Evolutionary conservation across 1,284 basidiomycete genomes (phyloP).

Genomic region (Trichosporon asahii): DNA sequence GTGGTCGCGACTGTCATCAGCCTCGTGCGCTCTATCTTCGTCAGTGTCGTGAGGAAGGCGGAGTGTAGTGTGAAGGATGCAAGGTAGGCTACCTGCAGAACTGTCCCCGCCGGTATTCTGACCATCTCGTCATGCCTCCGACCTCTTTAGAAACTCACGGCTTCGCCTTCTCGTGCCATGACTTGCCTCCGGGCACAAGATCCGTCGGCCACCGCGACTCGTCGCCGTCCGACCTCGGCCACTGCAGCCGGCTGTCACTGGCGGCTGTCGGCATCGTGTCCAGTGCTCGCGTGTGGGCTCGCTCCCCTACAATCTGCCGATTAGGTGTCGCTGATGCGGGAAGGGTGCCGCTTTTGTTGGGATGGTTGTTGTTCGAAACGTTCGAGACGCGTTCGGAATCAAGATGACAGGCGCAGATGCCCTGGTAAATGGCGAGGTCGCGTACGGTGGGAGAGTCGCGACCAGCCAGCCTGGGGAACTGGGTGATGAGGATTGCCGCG

Average conservation of each 20-base stretch:
- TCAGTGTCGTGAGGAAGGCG: not conserved
- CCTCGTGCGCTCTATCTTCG: not conserved
- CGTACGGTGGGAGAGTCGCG: not conserved
- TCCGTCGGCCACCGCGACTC: constrained; percentile 7
- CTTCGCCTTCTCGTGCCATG: constrained; percentile 22
- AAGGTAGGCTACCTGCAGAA: not conserved
- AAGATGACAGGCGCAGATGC: not conserved
- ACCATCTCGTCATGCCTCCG: not conserved
- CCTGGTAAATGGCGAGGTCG: not conserved
- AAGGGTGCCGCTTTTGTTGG: not conserved
- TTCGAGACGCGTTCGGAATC: not conserved
- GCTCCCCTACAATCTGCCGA: not conserved
- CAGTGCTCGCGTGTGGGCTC: not conserved
- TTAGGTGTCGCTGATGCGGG: not conserved
- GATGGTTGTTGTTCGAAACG: not conserved
- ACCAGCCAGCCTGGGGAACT: not conserved
- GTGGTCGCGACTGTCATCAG: constrained; percentile 11
- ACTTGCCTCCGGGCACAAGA: not conserved
- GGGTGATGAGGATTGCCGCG: not conserved
- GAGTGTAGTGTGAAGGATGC: not conserved
- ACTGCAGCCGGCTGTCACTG: constrained; percentile 13
- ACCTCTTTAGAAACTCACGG: constrained; percentile 9
- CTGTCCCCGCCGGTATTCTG: not conserved
- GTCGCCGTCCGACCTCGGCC: constrained; percentile 21
- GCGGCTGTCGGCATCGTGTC: not conserved